phyloP scores from a whole-genome alignment of 768 basidiomycete species.

The Kwoniella pini region DNA sequence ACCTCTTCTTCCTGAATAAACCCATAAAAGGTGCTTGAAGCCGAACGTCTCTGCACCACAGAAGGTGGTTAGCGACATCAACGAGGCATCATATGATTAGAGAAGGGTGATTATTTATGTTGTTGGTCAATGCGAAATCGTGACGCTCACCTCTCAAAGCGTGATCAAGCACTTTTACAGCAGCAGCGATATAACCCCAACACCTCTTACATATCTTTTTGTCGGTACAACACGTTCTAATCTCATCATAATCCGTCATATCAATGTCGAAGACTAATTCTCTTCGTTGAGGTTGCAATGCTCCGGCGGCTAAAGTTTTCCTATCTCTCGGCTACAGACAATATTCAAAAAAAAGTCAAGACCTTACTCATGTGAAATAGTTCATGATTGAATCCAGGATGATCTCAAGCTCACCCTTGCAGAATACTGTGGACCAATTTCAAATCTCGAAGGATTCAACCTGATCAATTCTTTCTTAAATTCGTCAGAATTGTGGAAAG shows the following conservation, averaged over 20 bases:
- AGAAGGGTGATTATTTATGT: not conserved
- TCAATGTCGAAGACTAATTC: constrained; percentile 99
- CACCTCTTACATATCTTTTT: constrained; percentile 88
- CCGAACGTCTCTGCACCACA: constrained; percentile 79
- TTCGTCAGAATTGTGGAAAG: constrained; percentile 79
- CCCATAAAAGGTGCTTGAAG: constrained; percentile 87
- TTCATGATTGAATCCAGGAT: too few relatives aligned
- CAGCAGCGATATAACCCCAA: constrained; percentile 92
- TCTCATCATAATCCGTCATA: constrained; percentile 97
- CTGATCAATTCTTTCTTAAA: constrained; percentile 84
- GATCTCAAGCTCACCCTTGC: constrained; percentile 77
- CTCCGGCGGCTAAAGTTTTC: constrained; percentile 71
- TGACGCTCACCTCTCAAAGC: constrained; percentile 63
- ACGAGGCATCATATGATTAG: too few relatives aligned
- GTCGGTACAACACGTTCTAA: constrained; percentile 90
- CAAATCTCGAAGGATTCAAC: constrained; percentile 88
- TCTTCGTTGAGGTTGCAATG: constrained; percentile 72
- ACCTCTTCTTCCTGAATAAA: constrained; percentile 96
- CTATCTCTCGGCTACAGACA: constrained; percentile 79
- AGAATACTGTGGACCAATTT: constrained; percentile 93
- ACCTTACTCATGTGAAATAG: too few relatives aligned
- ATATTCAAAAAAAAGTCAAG: not conserved
- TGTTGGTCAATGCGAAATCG: not conserved
- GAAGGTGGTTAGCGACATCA: too few relatives aligned
- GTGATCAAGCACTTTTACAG: constrained; percentile 80